phyloP scores from a whole-genome alignment of 2,329 filamentous ascomycete genomes.

The Fusarium coffeatum region DNA sequence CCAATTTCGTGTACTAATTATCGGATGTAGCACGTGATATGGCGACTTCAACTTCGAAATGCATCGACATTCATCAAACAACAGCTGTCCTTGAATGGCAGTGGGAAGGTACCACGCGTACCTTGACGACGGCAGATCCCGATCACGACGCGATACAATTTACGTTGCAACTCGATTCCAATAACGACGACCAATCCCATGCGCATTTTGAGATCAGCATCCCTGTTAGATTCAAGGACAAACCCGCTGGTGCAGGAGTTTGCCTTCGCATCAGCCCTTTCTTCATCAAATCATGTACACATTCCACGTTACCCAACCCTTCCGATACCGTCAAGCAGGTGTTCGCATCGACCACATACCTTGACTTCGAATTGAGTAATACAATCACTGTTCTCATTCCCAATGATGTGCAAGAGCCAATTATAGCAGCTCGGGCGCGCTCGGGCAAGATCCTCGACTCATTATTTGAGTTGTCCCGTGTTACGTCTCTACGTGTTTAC shows the following conservation, averaged over 20 bases:
- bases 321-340: background rate
- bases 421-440: slow-evolving; percentile 4
- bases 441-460: slow-evolving; percentile 16
- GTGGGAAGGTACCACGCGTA: slow-evolving; percentile 3
- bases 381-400: slow-evolving; percentile 11
- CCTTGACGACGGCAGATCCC: slow-evolving; percentile 7
- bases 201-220: slow-evolving; percentile 14
- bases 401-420: slow-evolving; percentile 5
- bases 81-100: slow-evolving; percentile 15
- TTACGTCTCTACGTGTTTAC: background rate
- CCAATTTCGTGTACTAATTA: background rate
- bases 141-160: slow-evolving; percentile 16
- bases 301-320: background rate
- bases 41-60: slow-evolving; percentile 5
- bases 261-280: slow-evolving; percentile 6
- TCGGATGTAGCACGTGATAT: background rate
- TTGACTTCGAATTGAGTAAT: slow-evolving; percentile 5
- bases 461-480: background rate
- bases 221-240: slow-evolving; percentile 17
- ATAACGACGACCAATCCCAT: background rate
- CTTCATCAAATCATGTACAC: slow-evolving; percentile 10
- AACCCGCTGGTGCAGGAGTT: slow-evolving; percentile 4
- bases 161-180: slow-evolving; percentile 1
- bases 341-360: background rate
- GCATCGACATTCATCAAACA: slow-evolving; percentile 3